A percentile compares a stretch with the other conserved stretches of the same genome.
Conservation (phyloP, 371 early-diverging fungal genomes). For the Funneliformis caledonium region DNA sequence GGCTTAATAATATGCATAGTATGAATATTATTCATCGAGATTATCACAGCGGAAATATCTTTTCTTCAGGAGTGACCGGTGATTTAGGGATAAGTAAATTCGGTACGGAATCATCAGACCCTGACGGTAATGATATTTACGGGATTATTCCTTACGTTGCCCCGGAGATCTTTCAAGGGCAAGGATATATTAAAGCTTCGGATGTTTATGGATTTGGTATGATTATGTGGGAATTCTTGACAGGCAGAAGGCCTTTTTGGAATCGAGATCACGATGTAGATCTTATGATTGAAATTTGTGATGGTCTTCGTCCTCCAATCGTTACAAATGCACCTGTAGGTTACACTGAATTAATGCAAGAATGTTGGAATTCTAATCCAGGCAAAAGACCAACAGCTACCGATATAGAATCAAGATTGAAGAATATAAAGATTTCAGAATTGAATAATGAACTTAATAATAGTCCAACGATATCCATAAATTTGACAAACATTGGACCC, state of each 20-base stretch:
- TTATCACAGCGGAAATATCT: not conserved
- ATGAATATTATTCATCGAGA: not conserved
- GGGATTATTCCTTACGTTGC: constrained; percentile 4
- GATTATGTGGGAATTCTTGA: constrained; percentile 7
- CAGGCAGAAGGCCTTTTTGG: constrained; percentile 23
- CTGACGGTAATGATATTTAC: not conserved
- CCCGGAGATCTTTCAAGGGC: constrained; percentile 10
- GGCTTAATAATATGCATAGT: not conserved
- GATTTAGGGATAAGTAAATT: constrained; percentile 1
- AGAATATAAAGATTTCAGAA: not conserved
- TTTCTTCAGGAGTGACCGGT: not conserved
- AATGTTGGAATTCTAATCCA: constrained; percentile 5
- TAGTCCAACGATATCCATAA: not conserved
- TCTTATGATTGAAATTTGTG: not conserved
- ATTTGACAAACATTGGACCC: not conserved
- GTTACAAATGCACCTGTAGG: not conserved
- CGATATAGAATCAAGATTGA: not conserved
- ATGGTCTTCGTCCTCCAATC: constrained; percentile 11
- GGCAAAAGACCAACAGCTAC: not conserved
- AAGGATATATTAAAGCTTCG: not conserved
- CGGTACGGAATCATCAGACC: not conserved
- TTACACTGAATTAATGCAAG: not conserved
- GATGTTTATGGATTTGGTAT: constrained; percentile 12
- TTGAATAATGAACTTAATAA: not conserved
- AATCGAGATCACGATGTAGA: not conserved